Percentiles rank a stretch among this genome's conserved stretches.
Conservation (phyloP, 305 asterid genomes). For the Ilex paraguariensis region DNA sequence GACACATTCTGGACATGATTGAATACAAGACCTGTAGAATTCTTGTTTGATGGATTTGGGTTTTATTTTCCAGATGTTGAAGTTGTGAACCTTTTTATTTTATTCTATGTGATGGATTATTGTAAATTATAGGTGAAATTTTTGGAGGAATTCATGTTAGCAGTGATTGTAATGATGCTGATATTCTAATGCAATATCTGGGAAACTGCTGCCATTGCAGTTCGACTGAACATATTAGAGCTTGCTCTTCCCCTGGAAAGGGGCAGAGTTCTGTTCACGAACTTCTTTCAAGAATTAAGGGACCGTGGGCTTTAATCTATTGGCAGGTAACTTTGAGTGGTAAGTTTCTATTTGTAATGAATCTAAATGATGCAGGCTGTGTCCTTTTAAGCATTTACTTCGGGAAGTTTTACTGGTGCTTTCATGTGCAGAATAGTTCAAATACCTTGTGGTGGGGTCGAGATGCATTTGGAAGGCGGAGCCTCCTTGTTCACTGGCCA, state of each 20-base stretch:
- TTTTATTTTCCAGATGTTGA: no score
- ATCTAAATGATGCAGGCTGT: slow-evolving; percentile 16
- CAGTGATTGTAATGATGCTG: slow-evolving; percentile 60
- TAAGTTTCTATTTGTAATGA: slow-evolving; percentile 48
- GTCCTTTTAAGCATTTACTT: slow-evolving; percentile 5
- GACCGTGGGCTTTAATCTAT: slow-evolving; percentile 93
- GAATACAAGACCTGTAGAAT: no score
- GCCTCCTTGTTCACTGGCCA: slow-evolving; percentile 98
- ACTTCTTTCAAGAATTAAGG: slow-evolving; percentile 79
- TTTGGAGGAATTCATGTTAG: slow-evolving; percentile 64
- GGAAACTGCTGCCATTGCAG: slow-evolving; percentile 49
- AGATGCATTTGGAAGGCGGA: slow-evolving; percentile 94
- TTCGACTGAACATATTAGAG: slow-evolving; percentile 31
- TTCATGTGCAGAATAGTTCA: slow-evolving; percentile 56
- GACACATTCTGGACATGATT: no score
- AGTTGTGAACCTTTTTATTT: no score
- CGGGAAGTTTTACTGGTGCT: slow-evolving; percentile 23
- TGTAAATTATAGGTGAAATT: slow-evolving; percentile 62
- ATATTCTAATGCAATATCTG: slow-evolving; percentile 70
- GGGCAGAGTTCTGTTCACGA: slow-evolving; percentile 45
- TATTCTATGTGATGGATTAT: no score
- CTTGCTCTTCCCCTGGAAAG: slow-evolving; percentile 38
- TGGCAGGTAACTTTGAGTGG: slow-evolving; percentile 97
- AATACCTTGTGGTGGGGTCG: slow-evolving; percentile 93
- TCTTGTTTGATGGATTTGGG: no score